Evolutionary conservation across 2,329 filamentous ascomycete species (phyloP), one percentile per base, ranked within the genome.

Genomic region (Colletotrichum acutatum): DNA sequence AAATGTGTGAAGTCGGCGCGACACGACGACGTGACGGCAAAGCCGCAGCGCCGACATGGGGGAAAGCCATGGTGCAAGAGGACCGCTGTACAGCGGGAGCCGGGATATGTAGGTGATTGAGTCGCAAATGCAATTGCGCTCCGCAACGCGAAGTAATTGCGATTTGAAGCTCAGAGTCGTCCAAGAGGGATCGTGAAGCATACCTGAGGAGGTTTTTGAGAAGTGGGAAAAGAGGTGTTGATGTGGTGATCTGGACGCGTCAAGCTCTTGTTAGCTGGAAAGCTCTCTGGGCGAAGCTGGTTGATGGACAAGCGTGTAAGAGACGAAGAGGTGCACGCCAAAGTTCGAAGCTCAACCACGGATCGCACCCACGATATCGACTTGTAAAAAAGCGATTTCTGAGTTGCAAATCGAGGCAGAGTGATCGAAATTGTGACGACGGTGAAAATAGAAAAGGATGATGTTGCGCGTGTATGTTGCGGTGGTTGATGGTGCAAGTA

Each of bases 81-180:
- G 34, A 37, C 22, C 66, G 66, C 42, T 53, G 73, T 76, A 76
- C 76, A 78, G 77, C 78, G 78, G 77, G 74, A 62, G 61, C 49
- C 52, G 14, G 19, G 14, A 32, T 32, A 63, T 26, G 28, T 24
- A 14, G 63, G 11, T 68, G 52, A 8, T 32, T 24, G 32, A 32
- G 79, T 81, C 82, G 82, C 82, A 83, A 82, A 78, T 66, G 78
- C 80, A 80, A 86, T 85, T 85, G 84, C 78, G 73, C 58, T 32
- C 69, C 78, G 76, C 76, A 75, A 78, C 74, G 76, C 75, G 77
- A 76, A 54, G 75, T 77, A 82, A 82, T 77, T 75, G 76, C 71
- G 73, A 76, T 76, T 79, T 80, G 78, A 83, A 85, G 80, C 79
- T 81, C 71, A 60, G 66, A 83, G 82, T 79, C 22, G 73, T 72